Base-by-base conservation (phyloP, 179 eudicot species). In the Beta macrorhiza region DNA sequence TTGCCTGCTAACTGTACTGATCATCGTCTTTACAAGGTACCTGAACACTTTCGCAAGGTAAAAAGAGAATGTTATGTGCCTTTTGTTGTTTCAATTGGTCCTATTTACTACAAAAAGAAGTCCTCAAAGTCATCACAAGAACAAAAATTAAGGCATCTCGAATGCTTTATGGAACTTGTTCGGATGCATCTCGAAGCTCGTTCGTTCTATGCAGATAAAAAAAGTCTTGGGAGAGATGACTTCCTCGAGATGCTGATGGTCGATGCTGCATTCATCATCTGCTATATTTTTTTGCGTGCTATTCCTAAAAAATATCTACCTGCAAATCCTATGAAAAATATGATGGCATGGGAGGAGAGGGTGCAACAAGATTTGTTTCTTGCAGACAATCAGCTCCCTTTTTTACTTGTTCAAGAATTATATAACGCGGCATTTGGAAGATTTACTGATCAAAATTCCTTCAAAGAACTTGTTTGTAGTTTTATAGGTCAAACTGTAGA, bases 311-410 rank as follows among this genome's bases (percentile, higher is more conserved):
- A 1, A 0, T 37, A 0, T 37, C 42, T 37, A 37, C 42, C 42
- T 2, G 1, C 1, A 37, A 37, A 37, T 37, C 42, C 42, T 37
- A 37, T 37, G 42, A 37, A 12, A 52, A 52, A 52, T 12, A 52
- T 7, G 56, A 52, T 3, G 13, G 56, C 11, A 12, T 12, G 9
- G 9, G 9, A 7, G 9, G 56, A 7, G 0, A 52, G 1, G 13
- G 56, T 52, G 1, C 11, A 52, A 7, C 56, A 12, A 12, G 53
- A 22, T n/a, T 5, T 42, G 1, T 19, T 65, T 3, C 47, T 83
- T 8, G 79, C 49, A 44, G 85, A 83, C 63, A 83, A 80, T 15
- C 87, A 82, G 57, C 72, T 85, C 13, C 87, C 87, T 0, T 85
- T 79, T 3, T 85, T 79, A 74, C 58, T 75, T 8, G 74, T 78